Percentiles rank a stretch among this genome's conserved stretches.
phyloP scores from a whole-genome alignment of 1,284 basidiomycete species.

The Cryptococcus hybrid region DNA sequence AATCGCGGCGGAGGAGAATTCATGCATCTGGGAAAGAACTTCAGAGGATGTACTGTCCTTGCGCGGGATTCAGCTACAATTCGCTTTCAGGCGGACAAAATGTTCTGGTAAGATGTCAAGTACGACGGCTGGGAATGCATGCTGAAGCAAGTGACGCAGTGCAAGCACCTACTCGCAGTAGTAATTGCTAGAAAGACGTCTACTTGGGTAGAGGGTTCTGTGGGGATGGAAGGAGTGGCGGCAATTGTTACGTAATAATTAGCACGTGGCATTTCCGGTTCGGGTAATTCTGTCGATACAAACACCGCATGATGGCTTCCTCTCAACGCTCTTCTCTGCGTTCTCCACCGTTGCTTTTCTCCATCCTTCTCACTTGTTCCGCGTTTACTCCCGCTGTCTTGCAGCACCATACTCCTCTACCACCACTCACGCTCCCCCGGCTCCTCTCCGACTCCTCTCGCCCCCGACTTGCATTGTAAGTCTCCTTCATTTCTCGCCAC shows the following conservation, averaged over 20 bases:
- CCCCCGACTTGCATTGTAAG: too few relatives aligned
- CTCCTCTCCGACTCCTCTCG: background rate
- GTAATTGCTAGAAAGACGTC: constrained; percentile 32
- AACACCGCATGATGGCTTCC: background rate
- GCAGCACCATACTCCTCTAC: background rate
- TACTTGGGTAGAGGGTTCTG: constrained; percentile 11
- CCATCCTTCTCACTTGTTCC: background rate
- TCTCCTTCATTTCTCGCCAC: background rate
- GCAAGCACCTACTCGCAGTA: constrained; percentile 44
- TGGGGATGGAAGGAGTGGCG: too few relatives aligned
- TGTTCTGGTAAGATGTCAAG: constrained; percentile 28
- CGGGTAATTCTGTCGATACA: background rate
- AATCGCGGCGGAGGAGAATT: constrained; percentile 2
- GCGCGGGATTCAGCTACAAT: constrained; percentile 42
- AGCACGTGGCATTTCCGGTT: too few relatives aligned
- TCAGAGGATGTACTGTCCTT: constrained; percentile 41
- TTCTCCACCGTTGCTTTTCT: background rate
- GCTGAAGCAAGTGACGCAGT: constrained; percentile 18
- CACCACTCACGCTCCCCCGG: background rate
- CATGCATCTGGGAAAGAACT: constrained; percentile 7
- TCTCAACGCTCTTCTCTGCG: background rate
- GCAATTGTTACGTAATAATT: too few relatives aligned
- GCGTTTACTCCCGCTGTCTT: background rate
- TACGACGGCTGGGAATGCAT: background rate
- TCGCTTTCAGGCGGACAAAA: constrained; percentile 30